Conservation (phyloP, 306 rosid species). For the Psophocarpus tetragonolobus region DNA sequence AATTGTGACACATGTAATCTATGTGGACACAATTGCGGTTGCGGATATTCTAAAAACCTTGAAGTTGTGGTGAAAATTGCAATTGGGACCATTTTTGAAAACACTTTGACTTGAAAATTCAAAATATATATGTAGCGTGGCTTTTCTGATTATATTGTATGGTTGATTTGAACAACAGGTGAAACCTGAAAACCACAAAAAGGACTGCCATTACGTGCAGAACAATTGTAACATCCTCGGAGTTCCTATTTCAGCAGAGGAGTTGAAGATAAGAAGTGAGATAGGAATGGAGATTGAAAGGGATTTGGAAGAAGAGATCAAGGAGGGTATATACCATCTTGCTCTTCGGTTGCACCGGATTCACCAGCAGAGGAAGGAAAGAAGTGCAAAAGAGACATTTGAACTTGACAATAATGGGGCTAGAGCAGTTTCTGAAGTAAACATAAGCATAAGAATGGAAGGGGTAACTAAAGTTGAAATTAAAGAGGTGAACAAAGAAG, state of each 20-base stretch:
- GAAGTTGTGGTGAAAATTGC: background rate
- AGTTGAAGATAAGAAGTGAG: conserved; percentile 61
- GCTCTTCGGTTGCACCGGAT: conserved; percentile 65
- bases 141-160: background rate
- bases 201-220: background rate
- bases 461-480: conserved; percentile 64
- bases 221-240: conserved; percentile 9
- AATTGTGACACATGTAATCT: no score
- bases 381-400: background rate
- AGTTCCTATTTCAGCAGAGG: conserved; percentile 44
- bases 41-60: no score
- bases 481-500: conserved; percentile 49
- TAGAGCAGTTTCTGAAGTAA: conserved; percentile 55
- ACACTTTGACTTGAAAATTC: background rate
- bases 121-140: background rate
- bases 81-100: background rate
- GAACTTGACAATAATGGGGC: background rate
- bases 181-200: background rate
- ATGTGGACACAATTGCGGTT: background rate
- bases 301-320: conserved; percentile 71
- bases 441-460: conserved; percentile 63
- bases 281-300: conserved; percentile 65
- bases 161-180: background rate
- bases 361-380: conserved; percentile 52
- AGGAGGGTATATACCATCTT: conserved; percentile 58